Base-by-base conservation (phyloP, 2,329 filamentous ascomycete genomes). In the Cordyceps fumosorosea region DNA sequence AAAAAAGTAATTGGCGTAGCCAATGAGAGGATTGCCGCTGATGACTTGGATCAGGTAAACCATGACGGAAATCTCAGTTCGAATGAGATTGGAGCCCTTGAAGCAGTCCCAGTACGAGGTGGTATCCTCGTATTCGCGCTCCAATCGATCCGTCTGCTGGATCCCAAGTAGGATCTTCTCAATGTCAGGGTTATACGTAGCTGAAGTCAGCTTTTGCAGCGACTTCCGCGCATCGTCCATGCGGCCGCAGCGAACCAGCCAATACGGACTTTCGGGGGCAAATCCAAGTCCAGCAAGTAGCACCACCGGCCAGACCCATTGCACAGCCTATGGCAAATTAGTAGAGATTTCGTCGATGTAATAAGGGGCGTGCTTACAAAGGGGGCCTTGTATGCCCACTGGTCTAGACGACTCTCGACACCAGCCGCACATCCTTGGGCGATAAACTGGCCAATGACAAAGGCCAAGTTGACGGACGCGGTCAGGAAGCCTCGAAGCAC, bases 21-120 rank as follows among this genome's bases (percentile, higher is more conserved):
- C 83, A 54, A 86, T 84, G 65, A 89, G 81, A 16, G 85, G 84
- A 65, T 85, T 84, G 26, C 86, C 85, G 57, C 81, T 84, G 2
- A 88, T 74, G 22, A 87, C 86, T 68, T 89, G 86, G 3, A 85
- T 85, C 3, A 83, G 80, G 76, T 86, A 89, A 7, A 86, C 84
- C 70, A 86, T 85, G 64, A 78, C 76, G 4, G 81, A 78, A 40
- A 84, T 83, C 67, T 84, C 82, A 0, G 82, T 84, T 22, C 82
- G 78, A n/a, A 80, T 75, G 20, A 77, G 68, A 63, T 82, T 81
- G 45, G 75, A 73, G 0, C 78, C 79, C 50, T 72, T 77, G 66
- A 84, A 78, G 54, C 81, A 83, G 63, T 84, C 81, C 26, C 71
- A 20, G 65, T 84, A 84, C 1, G 75, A 78, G 34, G 78, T 80